Evolutionary conservation across 176 grass and related monocot species (phyloP).

Genomic region (Zea mays): Zm-B73-REFERENCE-NAM-5.0 NC_050104.1:22687001-22687500

Average conservation of each 20-base stretch:
- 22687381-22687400: background rate
- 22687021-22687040: conserved; percentile 78
- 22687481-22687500: too few relatives aligned
- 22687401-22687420: background rate
- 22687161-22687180: background rate
- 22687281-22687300: conserved; percentile 51
- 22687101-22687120: conserved; percentile 53
- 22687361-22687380: background rate
- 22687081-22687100: conserved; percentile 28
- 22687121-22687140: conserved; percentile 58
- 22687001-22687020: conserved; percentile 59
- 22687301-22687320: conserved; percentile 50
- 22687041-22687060: conserved; percentile 52
- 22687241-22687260: conserved; percentile 50
- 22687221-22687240: conserved; percentile 36
- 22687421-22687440: conserved; percentile 71
- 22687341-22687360: background rate
- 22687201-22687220: conserved; percentile 41
- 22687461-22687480: background rate
- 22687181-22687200: conserved; percentile 12
- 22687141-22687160: background rate
- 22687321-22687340: conserved; percentile 40
- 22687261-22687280: conserved; percentile 58
- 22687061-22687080: conserved; percentile 40
- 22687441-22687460: background rate